These are phyloP conservation scores for Lachnellula suecica DNA, from an alignment of 2,329 filamentous ascomycete genomes.

Conservation along the genomic window DNA sequence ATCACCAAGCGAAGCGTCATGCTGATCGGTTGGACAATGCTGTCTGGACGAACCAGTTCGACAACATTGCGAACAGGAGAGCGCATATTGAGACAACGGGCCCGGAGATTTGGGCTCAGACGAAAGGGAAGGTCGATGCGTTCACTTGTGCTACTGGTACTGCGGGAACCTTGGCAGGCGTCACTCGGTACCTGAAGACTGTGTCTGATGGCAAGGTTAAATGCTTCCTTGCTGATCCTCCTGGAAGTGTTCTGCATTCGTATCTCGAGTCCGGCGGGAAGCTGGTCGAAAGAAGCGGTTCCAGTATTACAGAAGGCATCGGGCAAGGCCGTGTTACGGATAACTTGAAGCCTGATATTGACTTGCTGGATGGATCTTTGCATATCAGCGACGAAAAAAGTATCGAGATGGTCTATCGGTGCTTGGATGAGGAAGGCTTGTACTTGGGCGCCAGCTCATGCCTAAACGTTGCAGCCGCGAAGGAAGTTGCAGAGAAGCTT, in stretches of 20 bases:
- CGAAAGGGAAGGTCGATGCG: slow-evolving; percentile 78
- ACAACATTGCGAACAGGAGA: slow-evolving; percentile 89
- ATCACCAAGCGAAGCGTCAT: slow-evolving; percentile 89
- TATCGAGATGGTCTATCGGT: slow-evolving; percentile 96
- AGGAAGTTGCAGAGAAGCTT: slow-evolving; percentile 88
- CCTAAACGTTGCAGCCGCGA: slow-evolving; percentile 92
- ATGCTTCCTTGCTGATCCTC: slow-evolving; percentile 89
- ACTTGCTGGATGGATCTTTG: slow-evolving; percentile 79
- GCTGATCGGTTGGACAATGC: slow-evolving; percentile 84
- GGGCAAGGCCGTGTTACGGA: slow-evolving; percentile 96
- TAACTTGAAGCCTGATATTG: slow-evolving; percentile 84
- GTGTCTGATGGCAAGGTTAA: slow-evolving; percentile 76
- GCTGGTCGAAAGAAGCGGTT: slow-evolving; percentile 76
- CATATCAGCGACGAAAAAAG: slow-evolving; percentile 89
- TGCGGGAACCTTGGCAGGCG: slow-evolving; percentile 84
- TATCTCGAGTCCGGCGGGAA: slow-evolving; percentile 86
- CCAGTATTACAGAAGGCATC: slow-evolving; percentile 96
- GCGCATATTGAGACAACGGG: slow-evolving; percentile 97
- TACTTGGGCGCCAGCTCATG: slow-evolving; percentile 94
- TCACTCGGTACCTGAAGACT: slow-evolving; percentile 86
- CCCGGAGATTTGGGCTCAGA: slow-evolving; percentile 96
- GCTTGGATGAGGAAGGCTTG: slow-evolving; percentile 90
- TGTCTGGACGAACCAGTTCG: slow-evolving; percentile 99
- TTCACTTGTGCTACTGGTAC: slow-evolving; percentile 97
- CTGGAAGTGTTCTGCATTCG: slow-evolving; percentile 87